phyloP scores from a whole-genome alignment of 176 grass and related monocot species.

The Chrysopogon serrulatus region DNA sequence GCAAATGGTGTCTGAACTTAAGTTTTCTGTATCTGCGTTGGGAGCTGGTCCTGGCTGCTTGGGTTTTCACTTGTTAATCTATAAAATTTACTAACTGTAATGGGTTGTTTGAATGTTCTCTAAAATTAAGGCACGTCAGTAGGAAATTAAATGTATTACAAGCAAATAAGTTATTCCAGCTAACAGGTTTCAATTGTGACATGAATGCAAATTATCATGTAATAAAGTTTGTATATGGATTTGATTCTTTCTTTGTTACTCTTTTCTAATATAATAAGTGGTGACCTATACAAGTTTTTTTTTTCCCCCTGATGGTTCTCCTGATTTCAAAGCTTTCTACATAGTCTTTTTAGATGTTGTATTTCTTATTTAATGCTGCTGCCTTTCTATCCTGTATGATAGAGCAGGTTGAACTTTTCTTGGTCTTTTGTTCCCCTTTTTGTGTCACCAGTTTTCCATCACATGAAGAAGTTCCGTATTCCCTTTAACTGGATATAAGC shows the following conservation, averaged over 20 bases:
- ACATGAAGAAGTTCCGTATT: conserved; percentile 21
- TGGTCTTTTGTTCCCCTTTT: background rate
- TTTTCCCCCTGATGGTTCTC: background rate
- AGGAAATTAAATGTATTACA: background rate
- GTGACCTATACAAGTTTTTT: background rate
- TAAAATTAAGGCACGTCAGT: background rate
- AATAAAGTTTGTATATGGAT: background rate
- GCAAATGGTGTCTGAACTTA: conserved; percentile 1
- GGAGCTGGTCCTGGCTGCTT: background rate
- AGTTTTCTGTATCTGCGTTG: background rate
- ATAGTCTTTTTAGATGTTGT: background rate
- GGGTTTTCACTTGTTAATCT: background rate
- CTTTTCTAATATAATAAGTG: background rate
- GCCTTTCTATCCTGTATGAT: background rate
- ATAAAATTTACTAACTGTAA: background rate
- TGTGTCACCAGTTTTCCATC: conserved; percentile 3
- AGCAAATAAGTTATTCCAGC: background rate
- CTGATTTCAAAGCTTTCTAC: background rate
- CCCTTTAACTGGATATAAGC: conserved; percentile 59
- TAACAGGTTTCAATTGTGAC: background rate
- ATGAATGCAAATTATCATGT: background rate
- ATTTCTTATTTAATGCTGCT: background rate
- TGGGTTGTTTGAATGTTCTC: background rate
- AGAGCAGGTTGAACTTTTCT: background rate
- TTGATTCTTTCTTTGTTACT: background rate